Evolutionary conservation across 495 filamentous ascomycete genomes (phyloP), one percentile per base, ranked within the genome.

Genomic region (Daldinia grandis): DNA sequence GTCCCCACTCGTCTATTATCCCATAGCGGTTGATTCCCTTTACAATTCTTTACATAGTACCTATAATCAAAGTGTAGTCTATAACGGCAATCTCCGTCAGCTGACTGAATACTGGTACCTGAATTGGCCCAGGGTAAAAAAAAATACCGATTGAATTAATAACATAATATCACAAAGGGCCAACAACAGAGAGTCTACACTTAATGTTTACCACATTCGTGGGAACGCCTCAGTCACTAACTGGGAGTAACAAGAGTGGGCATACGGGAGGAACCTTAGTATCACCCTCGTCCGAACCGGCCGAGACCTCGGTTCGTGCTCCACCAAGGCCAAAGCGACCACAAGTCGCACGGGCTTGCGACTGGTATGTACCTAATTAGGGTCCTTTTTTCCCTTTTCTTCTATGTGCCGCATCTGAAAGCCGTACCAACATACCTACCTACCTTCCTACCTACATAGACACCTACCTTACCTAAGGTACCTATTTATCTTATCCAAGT

Each of bases 151-250:
- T 47, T 47, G 42, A 9, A 24, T 21, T 24, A 0, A 24, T 47
- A 47, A 47, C 42, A 47, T 47, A 47, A 9, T 8, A 24, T 21
- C 42, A 24, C 3, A 47, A 24, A 21, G 5, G 10, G 4, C 19
- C 19, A 21, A 24, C 17, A 25, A 50, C 47, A 15, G 25, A 30
- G 6, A 31, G 8, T n/a, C n/a, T 1, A 55, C 51, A 6, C 28
- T 55, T 55, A 31, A 54, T 54, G 50, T 54, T 54, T 54, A 54
- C 50, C 50, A 54, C 50, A 27, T 54, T 54, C 27, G 50, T 54
- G 28, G 50, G 50, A 30, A 54, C 50, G 5, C 51, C 51, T 55
- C 51, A 55, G 51, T 55, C 51, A 55, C 19, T 30, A 33, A 55
- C 51, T 30, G 51, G 51, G 51, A 55, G 51, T 33, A 55, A n/a